phyloP scores from a whole-genome alignment of 345 rosid species.

The Adansonia digitata region DNA sequence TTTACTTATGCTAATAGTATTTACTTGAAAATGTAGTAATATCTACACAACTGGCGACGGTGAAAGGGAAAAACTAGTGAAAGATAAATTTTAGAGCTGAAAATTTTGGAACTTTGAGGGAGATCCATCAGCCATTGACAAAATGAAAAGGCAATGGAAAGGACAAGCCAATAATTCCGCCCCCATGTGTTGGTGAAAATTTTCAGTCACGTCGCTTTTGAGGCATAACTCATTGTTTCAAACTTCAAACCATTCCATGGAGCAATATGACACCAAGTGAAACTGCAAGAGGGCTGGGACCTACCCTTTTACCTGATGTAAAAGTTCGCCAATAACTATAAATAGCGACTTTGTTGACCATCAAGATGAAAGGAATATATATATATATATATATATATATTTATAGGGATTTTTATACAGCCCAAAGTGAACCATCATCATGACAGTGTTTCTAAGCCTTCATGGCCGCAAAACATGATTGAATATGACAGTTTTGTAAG shows the following conservation, averaged over 20 bases:
- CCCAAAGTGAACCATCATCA: background rate
- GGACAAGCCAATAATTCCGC: constrained; percentile 2
- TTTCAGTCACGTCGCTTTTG: constrained; percentile 13
- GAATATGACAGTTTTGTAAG: too few relatives aligned
- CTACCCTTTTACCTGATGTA: constrained; percentile 21
- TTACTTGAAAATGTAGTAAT: background rate
- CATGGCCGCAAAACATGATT: too few relatives aligned
- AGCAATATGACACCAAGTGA: constrained; percentile 11
- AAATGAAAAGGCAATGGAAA: background rate
- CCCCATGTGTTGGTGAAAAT: constrained; percentile 33
- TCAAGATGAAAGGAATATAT: background rate
- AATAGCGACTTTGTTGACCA: constrained; percentile 27
- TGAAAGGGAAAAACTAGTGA: background rate
- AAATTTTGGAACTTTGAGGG: background rate
- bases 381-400: too few relatives aligned
- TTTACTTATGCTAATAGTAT: background rate
- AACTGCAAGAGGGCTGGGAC: constrained; percentile 9
- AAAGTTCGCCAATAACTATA: constrained; percentile 19
- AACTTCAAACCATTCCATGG: constrained; percentile 17
- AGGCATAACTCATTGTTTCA: background rate
- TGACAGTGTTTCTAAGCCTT: too few relatives aligned
- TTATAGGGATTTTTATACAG: background rate
- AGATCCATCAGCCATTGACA: background rate
- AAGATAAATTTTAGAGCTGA: background rate
- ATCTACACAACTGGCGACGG: too few relatives aligned